Percentiles rank a stretch among this genome's conserved stretches.
These are phyloP conservation scores for Rosa hybrid DNA, from an alignment of 331 rosid genomes.

Conservation along the genomic window DNA sequence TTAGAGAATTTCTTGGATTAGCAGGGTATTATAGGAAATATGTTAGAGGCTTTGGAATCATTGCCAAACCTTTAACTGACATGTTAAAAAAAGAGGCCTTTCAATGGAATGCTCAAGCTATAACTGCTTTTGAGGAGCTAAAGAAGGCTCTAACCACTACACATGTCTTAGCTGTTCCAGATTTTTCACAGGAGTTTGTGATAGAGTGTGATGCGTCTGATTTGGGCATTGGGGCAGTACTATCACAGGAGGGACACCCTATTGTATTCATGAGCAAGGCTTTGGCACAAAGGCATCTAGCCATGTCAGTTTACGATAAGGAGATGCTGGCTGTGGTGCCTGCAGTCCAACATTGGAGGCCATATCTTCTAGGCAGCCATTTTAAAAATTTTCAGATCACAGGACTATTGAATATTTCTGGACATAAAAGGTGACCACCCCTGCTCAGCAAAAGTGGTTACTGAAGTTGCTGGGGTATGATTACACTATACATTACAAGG, in stretches of 20 bases:
- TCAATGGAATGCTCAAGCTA: background rate
- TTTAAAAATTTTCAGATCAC: background rate
- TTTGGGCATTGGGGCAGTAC: background rate
- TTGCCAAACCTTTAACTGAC: background rate
- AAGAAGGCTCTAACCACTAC: background rate
- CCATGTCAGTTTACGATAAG: too few species aligned
- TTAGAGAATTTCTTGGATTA: background rate
- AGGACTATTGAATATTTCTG: background rate
- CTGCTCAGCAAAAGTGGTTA: background rate
- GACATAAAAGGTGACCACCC: background rate
- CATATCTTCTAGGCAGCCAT: background rate
- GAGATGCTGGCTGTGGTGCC: background rate
- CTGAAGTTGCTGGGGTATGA: background rate
- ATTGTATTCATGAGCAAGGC: background rate
- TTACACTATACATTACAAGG: background rate
- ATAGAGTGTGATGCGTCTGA: background rate
- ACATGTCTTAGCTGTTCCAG: background rate
- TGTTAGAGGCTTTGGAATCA: background rate
- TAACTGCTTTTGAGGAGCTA: background rate
- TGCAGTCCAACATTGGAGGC: background rate
- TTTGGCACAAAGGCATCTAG: too few species aligned
- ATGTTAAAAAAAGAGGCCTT: too few species aligned
- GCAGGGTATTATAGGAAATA: background rate
- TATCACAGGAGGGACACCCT: background rate
- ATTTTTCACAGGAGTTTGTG: too few species aligned